Evolutionary conservation across 306 rosid species (phyloP).

Genomic region (Lathyrus sativus): DNA sequence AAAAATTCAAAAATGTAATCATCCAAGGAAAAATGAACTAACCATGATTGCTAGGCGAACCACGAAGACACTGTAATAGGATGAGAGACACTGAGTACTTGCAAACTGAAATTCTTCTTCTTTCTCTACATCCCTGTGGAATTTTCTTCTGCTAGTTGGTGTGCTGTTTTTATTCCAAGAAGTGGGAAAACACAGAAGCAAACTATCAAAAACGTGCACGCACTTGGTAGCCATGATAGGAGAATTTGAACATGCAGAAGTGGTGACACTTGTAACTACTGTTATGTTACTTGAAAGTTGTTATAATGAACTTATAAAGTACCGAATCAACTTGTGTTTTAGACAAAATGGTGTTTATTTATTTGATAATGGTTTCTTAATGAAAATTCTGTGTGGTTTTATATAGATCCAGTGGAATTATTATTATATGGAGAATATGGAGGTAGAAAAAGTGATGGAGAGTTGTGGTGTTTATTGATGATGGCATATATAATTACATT

Average conservation of each 20-base stretch:
- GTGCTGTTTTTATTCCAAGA: conserved; percentile 48
- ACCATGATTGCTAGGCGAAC: conserved; percentile 98
- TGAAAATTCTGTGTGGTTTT: not conserved
- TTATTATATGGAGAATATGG: not conserved
- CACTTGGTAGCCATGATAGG: conserved; percentile 53
- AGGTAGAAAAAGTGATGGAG: conserved; percentile 28
- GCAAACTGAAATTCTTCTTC: conserved; percentile 78
- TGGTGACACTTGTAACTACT: conserved; percentile 29
- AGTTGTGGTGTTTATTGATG: conserved; percentile 40
- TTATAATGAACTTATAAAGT: conserved; percentile 36
- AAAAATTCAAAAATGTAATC: conserved; percentile 6
- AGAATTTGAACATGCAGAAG: conserved; percentile 42
- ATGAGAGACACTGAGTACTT: conserved; percentile 74
- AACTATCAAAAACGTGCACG: conserved; percentile 52
- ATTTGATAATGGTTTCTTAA: too few species aligned
- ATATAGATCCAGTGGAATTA: not conserved
- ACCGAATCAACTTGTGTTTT: conserved; percentile 7
- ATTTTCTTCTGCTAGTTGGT: conserved; percentile 51
- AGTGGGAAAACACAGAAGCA: conserved; percentile 43
- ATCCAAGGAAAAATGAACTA: conserved; percentile 22
- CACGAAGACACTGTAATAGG: conserved; percentile 91
- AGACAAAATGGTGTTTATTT: too few species aligned
- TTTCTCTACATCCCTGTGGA: conserved; percentile 81
- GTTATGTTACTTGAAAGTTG: conserved; percentile 22
- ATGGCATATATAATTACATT: conserved; percentile 47